A percentile compares a stretch with the other conserved stretches of the same genome.
Evolutionary conservation across 148 eudicot species (phyloP).

Genomic region (Rhododendron mucronatum): DNA sequence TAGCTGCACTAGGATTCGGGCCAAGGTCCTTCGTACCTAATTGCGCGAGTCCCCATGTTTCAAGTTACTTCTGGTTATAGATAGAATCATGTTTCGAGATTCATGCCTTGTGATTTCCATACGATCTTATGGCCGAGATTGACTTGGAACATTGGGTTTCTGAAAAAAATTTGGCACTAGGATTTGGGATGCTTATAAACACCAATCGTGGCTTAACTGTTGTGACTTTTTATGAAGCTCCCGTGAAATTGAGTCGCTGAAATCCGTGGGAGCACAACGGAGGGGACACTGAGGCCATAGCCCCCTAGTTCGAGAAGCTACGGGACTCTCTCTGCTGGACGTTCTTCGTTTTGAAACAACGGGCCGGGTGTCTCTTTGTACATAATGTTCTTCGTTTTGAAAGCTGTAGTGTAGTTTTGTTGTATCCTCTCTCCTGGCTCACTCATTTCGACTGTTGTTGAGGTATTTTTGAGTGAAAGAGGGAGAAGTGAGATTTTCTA

Average conservation of each 20-base stretch:
- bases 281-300: conserved; percentile 1
- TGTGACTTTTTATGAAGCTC: neutral
- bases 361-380: neutral
- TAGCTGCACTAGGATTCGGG: neutral
- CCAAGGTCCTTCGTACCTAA: neutral
- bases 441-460: neutral
- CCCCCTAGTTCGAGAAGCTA: neutral
- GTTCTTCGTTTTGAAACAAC: neutral
- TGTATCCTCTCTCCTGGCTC: neutral
- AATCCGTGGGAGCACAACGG: neutral
- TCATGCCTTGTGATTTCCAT: neutral
- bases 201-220: neutral
- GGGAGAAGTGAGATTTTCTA: neutral
- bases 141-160: neutral
- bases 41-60: neutral
- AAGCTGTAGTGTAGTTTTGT: neutral
- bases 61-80: neutral
- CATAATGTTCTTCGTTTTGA: neutral
- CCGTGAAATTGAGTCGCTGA: conserved; percentile 4
- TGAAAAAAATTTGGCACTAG: neutral
- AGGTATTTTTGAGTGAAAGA: neutral
- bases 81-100: neutral
- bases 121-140: neutral
- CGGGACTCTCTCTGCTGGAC: too few relatives aligned
- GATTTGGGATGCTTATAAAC: neutral